Conservation (phyloP, 805 yeast genomes). For the Zygosaccharomyces bailii region DNA sequence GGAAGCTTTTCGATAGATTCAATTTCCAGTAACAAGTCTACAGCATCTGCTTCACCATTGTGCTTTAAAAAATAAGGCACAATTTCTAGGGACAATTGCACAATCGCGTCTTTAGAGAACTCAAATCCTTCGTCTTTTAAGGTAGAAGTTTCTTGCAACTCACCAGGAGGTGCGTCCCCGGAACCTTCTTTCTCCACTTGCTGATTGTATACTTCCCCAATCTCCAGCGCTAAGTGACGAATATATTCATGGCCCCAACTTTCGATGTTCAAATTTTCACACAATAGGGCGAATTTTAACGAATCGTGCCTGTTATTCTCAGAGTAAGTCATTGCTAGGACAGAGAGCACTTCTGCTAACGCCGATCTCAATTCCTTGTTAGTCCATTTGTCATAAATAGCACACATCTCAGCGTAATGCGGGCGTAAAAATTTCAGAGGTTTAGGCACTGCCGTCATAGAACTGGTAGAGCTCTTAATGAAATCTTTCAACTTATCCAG, state of each 20-base stretch:
- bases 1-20: conserved; percentile 83
- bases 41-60: conserved; percentile 98
- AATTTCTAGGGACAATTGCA: conserved; percentile 67
- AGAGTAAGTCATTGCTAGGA: conserved; percentile 90
- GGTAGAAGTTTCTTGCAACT: conserved; percentile 18
- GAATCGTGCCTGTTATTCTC: conserved; percentile 77
- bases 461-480: conserved; percentile 89
- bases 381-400: conserved; percentile 66
- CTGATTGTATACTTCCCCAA: conserved; percentile 79
- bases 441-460: conserved; percentile 99
- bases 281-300: conserved; percentile 69
- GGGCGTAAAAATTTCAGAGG: conserved; percentile 95
- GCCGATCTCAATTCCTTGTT: conserved; percentile 45
- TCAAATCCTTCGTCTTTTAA: conserved; percentile 18
- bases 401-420: conserved; percentile 65
- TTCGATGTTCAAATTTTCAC: conserved; percentile 55
- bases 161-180: conserved; percentile 13
- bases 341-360: conserved; percentile 87
- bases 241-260: conserved; percentile 99
- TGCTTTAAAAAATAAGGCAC: conserved; percentile 89
- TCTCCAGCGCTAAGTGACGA: conserved; percentile 92
- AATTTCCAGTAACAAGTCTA: conserved; percentile 84
- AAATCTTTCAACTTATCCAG: conserved; percentile 67
- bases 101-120: conserved; percentile 43
- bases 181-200: conserved; percentile 40